A percentile compares a stretch with the other conserved stretches of the same genome.
phyloP scores from a whole-genome alignment of 179 eudicot species.

The Carnegiea gigantea region DNA sequence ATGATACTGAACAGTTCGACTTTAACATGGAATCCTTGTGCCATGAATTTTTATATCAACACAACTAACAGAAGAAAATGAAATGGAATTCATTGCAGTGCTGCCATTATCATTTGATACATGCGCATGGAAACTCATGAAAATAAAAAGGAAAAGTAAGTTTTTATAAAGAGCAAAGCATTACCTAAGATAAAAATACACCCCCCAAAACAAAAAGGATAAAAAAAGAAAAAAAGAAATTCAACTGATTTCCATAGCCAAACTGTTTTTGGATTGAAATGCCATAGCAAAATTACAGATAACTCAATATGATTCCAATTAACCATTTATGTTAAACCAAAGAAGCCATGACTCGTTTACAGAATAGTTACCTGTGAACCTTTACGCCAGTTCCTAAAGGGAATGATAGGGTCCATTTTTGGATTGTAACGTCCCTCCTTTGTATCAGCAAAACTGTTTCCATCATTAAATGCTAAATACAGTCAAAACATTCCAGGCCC shows the following conservation, averaged over 20 bases:
- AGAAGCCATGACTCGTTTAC: background rate
- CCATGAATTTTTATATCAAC: background rate
- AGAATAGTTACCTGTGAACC: slow-evolving; percentile 75
- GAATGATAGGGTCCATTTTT: slow-evolving; percentile 80
- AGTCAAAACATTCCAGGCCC: slow-evolving; percentile 9
- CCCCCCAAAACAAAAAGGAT: background rate
- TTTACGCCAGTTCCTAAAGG: slow-evolving; percentile 80
- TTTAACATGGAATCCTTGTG: background rate
- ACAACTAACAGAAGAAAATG: background rate
- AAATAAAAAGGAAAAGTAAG: background rate
- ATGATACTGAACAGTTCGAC: background rate
- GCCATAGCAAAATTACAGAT: no score
- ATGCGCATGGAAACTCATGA: background rate
- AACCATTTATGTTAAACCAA: background rate
- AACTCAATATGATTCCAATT: background rate
- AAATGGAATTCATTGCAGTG: background rate
- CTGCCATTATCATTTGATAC: background rate
- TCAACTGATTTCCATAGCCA: background rate
- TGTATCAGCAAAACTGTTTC: slow-evolving; percentile 75
- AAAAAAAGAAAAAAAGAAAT: background rate
- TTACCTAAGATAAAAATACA: background rate
- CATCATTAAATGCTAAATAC: slow-evolving; percentile 14
- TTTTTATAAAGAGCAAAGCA: background rate
- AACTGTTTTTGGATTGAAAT: no score
- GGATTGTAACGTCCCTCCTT: slow-evolving; percentile 94